Percentiles rank a stretch among this genome's conserved stretches.
Evolutionary conservation across 108 stramenopile genomes (phyloP).

Genomic region (Asterionellopsis glacialis): DNA sequence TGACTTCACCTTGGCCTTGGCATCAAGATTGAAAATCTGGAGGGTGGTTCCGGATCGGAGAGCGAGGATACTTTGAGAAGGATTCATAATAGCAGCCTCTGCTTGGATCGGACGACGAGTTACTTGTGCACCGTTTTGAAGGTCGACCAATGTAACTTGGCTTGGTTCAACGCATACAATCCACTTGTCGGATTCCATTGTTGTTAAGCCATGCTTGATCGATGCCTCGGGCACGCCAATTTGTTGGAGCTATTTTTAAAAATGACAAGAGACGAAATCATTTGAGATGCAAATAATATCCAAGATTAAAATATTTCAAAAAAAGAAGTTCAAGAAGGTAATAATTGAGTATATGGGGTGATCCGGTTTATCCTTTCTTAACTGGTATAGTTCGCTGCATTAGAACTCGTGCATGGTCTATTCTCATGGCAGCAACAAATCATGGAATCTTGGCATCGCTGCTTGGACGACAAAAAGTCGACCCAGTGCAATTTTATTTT

Average conservation of each 20-base stretch:
- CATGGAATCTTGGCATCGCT: no score
- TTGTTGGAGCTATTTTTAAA: conserved; percentile 72
- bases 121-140: conserved; percentile 86
- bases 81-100: conserved; percentile 99
- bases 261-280: conserved; percentile 1
- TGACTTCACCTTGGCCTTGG: conserved; percentile 90
- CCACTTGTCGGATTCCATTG: conserved; percentile 92
- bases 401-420: no score
- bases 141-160: conserved; percentile 91
- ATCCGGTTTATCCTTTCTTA: no score
- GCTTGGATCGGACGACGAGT: conserved; percentile 95
- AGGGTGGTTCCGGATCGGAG: conserved; percentile 88
- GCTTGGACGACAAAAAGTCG: no score
- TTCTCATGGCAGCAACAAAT: no score
- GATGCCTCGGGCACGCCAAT: conserved; percentile 84
- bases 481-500: no score
- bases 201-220: conserved; percentile 88
- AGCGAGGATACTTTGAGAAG: conserved; percentile 87
- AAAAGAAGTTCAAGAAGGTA: no score
- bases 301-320: no score
- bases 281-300: not conserved
- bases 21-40: conserved; percentile 97
- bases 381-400: no score
- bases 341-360: no score
- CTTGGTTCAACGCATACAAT: conserved; percentile 88